phyloP scores from a whole-genome alignment of 1,284 basidiomycete species.

The Pseudozyma pruni region DNA sequence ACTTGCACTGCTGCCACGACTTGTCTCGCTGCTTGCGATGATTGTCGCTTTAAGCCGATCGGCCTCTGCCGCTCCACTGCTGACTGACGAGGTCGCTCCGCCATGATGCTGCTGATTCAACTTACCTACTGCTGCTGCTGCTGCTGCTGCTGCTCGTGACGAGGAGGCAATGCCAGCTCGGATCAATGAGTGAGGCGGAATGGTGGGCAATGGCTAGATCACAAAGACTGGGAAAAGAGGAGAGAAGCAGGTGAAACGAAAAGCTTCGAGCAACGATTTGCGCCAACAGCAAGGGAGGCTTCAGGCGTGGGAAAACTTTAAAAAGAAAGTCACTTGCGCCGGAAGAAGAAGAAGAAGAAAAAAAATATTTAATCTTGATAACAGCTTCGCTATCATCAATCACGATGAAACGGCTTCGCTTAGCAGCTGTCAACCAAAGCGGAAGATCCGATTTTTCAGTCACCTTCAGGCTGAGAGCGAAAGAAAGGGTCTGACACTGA shows the following conservation, averaged over 20 bases:
- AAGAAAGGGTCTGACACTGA: not conserved
- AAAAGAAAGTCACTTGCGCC: not conserved
- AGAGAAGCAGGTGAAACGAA: conserved; percentile 4
- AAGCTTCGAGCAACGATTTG: too few relatives aligned
- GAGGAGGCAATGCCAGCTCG: conserved; percentile 32
- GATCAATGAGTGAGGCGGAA: conserved; percentile 23
- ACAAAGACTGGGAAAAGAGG: not conserved
- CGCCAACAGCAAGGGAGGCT: too few relatives aligned
- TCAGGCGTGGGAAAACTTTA: conserved; percentile 16
- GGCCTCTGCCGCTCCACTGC: conserved; percentile 6
- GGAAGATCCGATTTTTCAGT: not conserved
- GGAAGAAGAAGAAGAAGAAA: conserved; percentile 4
- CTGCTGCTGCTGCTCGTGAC: conserved; percentile 33
- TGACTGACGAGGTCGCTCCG: conserved; percentile 1
- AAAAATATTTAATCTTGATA: conserved; percentile 13
- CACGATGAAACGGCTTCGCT: not conserved
- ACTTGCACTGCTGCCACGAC: too few relatives aligned
- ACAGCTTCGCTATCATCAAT: conserved; percentile 1
- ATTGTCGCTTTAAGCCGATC: too few relatives aligned
- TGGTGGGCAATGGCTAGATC: conserved; percentile 35
- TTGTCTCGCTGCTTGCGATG: too few relatives aligned
- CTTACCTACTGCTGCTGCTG: conserved; percentile 29
- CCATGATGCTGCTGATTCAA: not conserved
- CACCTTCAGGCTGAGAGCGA: not conserved
- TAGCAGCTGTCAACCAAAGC: not conserved